Evolutionary conservation across 139 green algal species (phyloP).

Genomic region (Picocystis salinarum): DNA sequence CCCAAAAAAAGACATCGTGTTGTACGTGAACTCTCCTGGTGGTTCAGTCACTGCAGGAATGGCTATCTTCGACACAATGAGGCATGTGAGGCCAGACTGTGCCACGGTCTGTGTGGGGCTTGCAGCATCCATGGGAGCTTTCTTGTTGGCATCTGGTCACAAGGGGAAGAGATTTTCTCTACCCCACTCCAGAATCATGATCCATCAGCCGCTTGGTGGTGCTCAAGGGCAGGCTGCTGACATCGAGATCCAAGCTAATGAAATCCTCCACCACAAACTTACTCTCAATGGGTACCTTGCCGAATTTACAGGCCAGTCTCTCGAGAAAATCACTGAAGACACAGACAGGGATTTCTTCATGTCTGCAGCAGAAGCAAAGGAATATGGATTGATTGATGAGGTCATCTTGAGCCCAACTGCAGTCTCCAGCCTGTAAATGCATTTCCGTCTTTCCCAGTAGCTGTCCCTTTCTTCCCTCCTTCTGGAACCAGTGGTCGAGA

Average conservation of each 20-base stretch:
- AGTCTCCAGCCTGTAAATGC: too few species aligned
- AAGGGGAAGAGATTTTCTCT: slow-evolving; percentile 94
- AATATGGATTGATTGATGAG: slow-evolving; percentile 72
- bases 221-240: slow-evolving; percentile 92
- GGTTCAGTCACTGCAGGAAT: slow-evolving; percentile 67
- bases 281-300: slow-evolving; percentile 94
- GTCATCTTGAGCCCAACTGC: slow-evolving; percentile 40
- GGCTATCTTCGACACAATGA: slow-evolving; percentile 99
- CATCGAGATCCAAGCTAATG: slow-evolving; percentile 99
- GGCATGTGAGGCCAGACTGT: slow-evolving; percentile 86
- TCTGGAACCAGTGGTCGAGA: too few species aligned
- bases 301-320: slow-evolving; percentile 84
- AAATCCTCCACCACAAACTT: slow-evolving; percentile 99
- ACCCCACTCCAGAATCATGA: slow-evolving; percentile 98
- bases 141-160: slow-evolving; percentile 81
- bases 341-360: slow-evolving; percentile 99
- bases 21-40: slow-evolving; percentile 98
- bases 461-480: too few species aligned
- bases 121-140: slow-evolving; percentile 94
- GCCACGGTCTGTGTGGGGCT: slow-evolving; percentile 94
- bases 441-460: too few species aligned
- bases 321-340: slow-evolving; percentile 85
- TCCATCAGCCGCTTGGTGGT: slow-evolving; percentile 96
- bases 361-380: slow-evolving; percentile 50
- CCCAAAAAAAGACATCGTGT: slow-evolving; percentile 71